Evolutionary conservation across 768 basidiomycete genomes (phyloP).

Genomic region (Termitomyces sp.): DNA sequence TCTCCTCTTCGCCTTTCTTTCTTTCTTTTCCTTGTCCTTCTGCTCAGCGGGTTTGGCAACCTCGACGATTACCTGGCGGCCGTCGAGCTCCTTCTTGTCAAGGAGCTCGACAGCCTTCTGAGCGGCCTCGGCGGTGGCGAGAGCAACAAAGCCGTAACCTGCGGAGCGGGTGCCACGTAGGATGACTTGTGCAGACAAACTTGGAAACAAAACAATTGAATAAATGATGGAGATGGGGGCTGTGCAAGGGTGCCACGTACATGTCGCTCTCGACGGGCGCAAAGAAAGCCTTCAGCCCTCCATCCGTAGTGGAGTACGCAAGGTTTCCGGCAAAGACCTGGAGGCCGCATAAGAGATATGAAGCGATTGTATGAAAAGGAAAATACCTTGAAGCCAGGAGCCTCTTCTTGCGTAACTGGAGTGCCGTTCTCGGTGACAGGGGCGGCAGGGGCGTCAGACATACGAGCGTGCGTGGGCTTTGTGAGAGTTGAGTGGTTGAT

Average conservation of each 20-base stretch:
- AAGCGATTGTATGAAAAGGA: conserved; percentile 19
- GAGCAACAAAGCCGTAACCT: conserved; percentile 91
- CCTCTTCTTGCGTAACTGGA: conserved; percentile 79
- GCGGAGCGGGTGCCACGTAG: conserved; percentile 82
- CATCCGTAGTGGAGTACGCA: conserved; percentile 91
- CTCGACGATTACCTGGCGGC: conserved; percentile 87
- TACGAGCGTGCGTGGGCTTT: conserved; percentile 57
- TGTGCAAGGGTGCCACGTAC: conserved; percentile 59
- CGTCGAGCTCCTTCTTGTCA: conserved; percentile 87
- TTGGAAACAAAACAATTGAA: conserved; percentile 28
- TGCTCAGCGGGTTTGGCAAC: conserved; percentile 88
- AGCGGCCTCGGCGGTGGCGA: conserved; percentile 78
- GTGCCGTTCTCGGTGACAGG: conserved; percentile 81
- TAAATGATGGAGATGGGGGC: conserved; percentile 37
- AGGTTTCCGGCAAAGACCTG: conserved; percentile 96
- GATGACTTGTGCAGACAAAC: conserved; percentile 84
- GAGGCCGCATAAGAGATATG: conserved; percentile 20
- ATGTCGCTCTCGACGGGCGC: conserved; percentile 83
- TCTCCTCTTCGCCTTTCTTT: conserved; percentile 76
- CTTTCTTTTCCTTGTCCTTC: conserved; percentile 82
- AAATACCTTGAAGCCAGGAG: conserved; percentile 75
- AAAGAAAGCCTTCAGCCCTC: conserved; percentile 94
- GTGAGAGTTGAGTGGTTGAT: conserved; percentile 47
- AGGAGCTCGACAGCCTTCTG: conserved; percentile 83
- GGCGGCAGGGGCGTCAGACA: conserved; percentile 93